phyloP scores from a whole-genome alignment of 257 asterid genomes.

The Schizonepeta tenuifolia region DNA sequence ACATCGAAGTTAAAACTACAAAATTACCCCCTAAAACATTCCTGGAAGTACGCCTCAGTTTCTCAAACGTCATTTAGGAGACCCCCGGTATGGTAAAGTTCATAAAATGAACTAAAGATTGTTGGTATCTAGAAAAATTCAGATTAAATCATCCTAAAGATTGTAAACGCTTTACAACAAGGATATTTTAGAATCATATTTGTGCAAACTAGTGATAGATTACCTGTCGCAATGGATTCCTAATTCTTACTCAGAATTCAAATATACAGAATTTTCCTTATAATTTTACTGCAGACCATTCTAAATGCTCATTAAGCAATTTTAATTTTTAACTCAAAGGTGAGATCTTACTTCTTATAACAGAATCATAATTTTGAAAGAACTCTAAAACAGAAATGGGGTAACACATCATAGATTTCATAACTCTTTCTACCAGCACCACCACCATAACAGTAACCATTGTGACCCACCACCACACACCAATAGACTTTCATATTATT shows the following conservation, averaged over 20 bases:
- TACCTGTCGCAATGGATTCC: too few species aligned
- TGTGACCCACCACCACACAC: background rate
- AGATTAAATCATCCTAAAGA: background rate
- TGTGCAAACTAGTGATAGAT: background rate
- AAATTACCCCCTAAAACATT: background rate
- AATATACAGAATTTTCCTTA: background rate
- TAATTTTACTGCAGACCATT: background rate
- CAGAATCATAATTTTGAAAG: background rate
- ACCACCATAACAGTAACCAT: background rate
- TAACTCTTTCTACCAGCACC: background rate
- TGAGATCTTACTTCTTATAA: background rate
- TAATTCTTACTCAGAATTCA: background rate
- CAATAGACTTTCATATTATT: background rate
- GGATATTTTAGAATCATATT: background rate
- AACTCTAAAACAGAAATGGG: background rate
- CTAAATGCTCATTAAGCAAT: background rate
- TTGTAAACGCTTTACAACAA: background rate
- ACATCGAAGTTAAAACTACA: background rate
- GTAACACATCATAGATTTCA: background rate
- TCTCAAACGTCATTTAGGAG: conserved; percentile 2
- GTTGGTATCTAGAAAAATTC: background rate
- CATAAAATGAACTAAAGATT: background rate
- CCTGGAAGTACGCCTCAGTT: background rate
- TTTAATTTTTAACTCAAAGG: background rate
- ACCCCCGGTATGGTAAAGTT: background rate